Percentiles rank a stretch among this genome's conserved stretches.
Conservation (phyloP, 169 alveolate species). For the Plasmodium cynomolgi region DNA sequence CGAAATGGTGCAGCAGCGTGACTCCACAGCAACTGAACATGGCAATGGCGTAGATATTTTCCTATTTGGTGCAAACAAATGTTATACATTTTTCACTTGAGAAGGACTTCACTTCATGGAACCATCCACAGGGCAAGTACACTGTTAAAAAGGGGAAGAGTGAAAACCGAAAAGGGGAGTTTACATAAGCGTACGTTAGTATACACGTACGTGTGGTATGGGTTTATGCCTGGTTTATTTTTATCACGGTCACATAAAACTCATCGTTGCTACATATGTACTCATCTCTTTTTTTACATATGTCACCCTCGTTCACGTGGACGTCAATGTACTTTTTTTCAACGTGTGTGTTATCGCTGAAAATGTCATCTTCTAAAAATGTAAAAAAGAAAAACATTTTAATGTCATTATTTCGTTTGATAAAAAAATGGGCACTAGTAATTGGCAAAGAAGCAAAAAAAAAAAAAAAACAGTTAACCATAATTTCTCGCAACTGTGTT, state of each 20-base stretch:
- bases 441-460: slow-evolving; percentile 1
- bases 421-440: slow-evolving; percentile 7
- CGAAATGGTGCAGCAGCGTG: slow-evolving; percentile 5
- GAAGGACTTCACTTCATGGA: slow-evolving; percentile 74
- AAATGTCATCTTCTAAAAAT: slow-evolving; percentile 62
- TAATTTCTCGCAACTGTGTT: slow-evolving; percentile 31
- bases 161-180: neutral
- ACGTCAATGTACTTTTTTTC: slow-evolving; percentile 60
- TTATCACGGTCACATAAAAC: slow-evolving; percentile 17
- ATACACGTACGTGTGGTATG: neutral
- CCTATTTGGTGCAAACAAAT: neutral
- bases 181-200: neutral
- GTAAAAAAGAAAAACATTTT: slow-evolving; percentile 19
- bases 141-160: slow-evolving; percentile 25
- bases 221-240: neutral
- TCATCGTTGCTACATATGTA: neutral
- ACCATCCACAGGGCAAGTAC: slow-evolving; percentile 74
- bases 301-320: slow-evolving; percentile 56
- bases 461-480: slow-evolving; percentile 39
- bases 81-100: slow-evolving; percentile 52
- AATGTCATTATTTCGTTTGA: neutral
- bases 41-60: neutral
- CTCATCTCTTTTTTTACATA: slow-evolving; percentile 23
- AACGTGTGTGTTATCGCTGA: slow-evolving; percentile 25
- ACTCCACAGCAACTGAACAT: neutral